phyloP scores from a whole-genome alignment of 345 rosid genomes.

The Euphorbia pulcherrima region DNA sequence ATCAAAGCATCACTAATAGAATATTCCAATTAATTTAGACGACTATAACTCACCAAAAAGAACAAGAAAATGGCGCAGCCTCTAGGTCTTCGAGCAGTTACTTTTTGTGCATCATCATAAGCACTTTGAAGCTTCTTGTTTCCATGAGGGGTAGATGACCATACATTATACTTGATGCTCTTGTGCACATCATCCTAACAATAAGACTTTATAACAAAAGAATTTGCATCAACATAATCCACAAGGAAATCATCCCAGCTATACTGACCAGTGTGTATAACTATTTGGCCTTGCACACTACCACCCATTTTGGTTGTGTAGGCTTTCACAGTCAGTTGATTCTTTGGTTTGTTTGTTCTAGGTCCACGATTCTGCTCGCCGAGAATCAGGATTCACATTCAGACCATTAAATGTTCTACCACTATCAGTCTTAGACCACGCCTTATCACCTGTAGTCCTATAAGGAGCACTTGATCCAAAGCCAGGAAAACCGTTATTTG shows the following conservation, averaged over 20 bases:
- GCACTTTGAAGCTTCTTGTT: conserved; percentile 86
- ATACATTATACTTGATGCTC: conserved; percentile 86
- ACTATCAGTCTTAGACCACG: conserved; percentile 40
- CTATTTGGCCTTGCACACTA: conserved; percentile 50
- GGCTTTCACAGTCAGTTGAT: conserved; percentile 59
- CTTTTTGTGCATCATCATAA: conserved; percentile 68
- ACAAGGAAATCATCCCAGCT: conserved; percentile 68
- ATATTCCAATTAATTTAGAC: background rate
- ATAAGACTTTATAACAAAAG: conserved; percentile 89
- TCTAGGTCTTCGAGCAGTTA: conserved; percentile 43
- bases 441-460: conserved; percentile 38
- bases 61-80: conserved; percentile 75
- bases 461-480: conserved; percentile 38
- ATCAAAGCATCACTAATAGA: background rate
- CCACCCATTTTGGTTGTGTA: conserved; percentile 58
- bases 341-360: conserved; percentile 49
- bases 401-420: conserved; percentile 36
- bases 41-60: conserved; percentile 78
- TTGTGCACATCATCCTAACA: conserved; percentile 99
- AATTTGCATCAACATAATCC: conserved; percentile 57
- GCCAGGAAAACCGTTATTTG: conserved; percentile 39
- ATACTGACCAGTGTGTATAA: conserved; percentile 57
- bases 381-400: conserved; percentile 36
- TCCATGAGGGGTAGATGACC: conserved; percentile 96
- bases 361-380: conserved; percentile 65